Evolutionary conservation across 305 asterid genomes (phyloP).

Genomic region (Lippia alba): DNA sequence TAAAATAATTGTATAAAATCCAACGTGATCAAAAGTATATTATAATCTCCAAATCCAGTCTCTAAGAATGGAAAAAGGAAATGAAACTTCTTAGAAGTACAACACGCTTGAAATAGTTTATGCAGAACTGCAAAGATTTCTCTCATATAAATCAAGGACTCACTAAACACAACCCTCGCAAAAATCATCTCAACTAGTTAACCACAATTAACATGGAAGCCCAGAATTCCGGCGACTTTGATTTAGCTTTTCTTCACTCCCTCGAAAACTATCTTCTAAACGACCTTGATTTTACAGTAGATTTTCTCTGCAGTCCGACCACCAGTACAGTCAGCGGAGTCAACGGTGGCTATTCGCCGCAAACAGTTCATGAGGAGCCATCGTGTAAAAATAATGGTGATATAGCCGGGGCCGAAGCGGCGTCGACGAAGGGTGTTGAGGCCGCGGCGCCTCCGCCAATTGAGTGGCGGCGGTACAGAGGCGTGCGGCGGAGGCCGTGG

Average conservation of each 20-base stretch:
- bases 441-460: neutral
- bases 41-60: no score
- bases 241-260: neutral
- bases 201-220: no score
- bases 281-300: slow-evolving; percentile 1
- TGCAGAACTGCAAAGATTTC: no score
- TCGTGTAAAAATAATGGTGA: neutral
- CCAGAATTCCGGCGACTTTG: neutral
- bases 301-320: neutral
- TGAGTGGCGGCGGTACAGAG: slow-evolving; percentile 34
- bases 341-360: neutral
- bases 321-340: neutral
- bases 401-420: neutral
- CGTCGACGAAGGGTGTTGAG: neutral
- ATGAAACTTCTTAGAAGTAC: no score
- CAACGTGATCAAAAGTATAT: no score
- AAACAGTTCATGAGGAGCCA: slow-evolving; percentile 1
- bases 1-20: no score
- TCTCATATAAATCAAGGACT: no score
- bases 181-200: no score
- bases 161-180: no score
- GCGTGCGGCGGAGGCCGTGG: slow-evolving; percentile 42
- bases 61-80: no score
- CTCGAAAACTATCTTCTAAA: neutral
- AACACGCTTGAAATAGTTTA: no score